These are phyloP conservation scores for Akanthomyces dipterigenus DNA, from an alignment of 2,329 filamentous ascomycete genomes.

Conservation along the genomic window DNA sequence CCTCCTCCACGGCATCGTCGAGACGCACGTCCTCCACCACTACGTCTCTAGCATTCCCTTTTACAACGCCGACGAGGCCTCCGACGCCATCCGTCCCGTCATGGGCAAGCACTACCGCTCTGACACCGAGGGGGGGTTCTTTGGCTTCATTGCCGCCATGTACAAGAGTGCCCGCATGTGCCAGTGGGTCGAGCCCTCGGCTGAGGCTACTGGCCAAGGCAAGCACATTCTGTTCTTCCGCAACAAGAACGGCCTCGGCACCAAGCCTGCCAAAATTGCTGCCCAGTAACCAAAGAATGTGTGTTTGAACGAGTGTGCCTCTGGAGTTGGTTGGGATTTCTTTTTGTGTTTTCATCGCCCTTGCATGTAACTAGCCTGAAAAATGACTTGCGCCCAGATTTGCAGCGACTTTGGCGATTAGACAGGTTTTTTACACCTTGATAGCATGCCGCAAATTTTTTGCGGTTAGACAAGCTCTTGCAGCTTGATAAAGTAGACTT, in stretches of 20 bases:
- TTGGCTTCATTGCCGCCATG: conserved; percentile 79
- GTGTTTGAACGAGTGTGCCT: background rate
- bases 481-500: conserved; percentile 5
- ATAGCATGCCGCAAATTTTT: too few species aligned
- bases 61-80: conserved; percentile 92
- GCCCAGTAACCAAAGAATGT: background rate
- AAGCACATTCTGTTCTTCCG: conserved; percentile 90
- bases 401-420: conserved; percentile 1
- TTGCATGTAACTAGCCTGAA: conserved; percentile 3
- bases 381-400: background rate
- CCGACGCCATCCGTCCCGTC: conserved; percentile 85
- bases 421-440: background rate
- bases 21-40: conserved; percentile 97
- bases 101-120: conserved; percentile 95
- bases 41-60: conserved; percentile 95
- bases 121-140: conserved; percentile 66
- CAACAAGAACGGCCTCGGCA: conserved; percentile 83
- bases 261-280: conserved; percentile 28
- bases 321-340: background rate
- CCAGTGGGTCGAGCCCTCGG: conserved; percentile 95
- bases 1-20: conserved; percentile 85
- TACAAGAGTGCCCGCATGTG: conserved; percentile 79
- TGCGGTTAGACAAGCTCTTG: background rate
- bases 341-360: background rate
- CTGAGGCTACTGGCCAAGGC: conserved; percentile 69